Percentiles rank a stretch among this genome's conserved stretches.
Evolutionary conservation across 805 yeast genomes (phyloP).

Genomic region (Wickerhamomyces rabaulensis): DNA sequence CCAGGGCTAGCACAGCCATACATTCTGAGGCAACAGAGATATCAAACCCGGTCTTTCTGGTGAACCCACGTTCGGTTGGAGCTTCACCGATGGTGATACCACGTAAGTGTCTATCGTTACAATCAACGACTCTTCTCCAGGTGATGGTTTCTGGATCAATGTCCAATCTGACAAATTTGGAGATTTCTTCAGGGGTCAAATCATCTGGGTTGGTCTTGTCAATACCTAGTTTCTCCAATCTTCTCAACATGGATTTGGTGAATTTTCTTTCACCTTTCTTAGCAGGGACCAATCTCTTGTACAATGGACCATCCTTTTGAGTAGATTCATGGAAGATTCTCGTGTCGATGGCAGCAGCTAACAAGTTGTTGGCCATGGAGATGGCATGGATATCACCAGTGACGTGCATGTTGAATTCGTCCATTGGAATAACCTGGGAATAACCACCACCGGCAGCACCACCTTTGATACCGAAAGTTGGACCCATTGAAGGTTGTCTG

Average conservation of each 20-base stretch:
- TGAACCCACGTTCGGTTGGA: slow-evolving; percentile 71
- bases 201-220: slow-evolving; percentile 73
- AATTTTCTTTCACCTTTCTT: slow-evolving; percentile 77
- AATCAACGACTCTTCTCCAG: slow-evolving; percentile 81
- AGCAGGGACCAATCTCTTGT: slow-evolving; percentile 79
- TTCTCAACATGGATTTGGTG: slow-evolving; percentile 70
- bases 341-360: slow-evolving; percentile 96
- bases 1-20: slow-evolving; percentile 83
- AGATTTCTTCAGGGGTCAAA: slow-evolving; percentile 71
- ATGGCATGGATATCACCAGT: slow-evolving; percentile 98
- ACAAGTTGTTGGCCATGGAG: slow-evolving; percentile 84
- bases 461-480: slow-evolving; percentile 97
- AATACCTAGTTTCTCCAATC: slow-evolving; percentile 80
- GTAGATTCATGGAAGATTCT: slow-evolving; percentile 94
- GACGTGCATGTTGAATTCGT: slow-evolving; percentile 94
- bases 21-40: slow-evolving; percentile 82
- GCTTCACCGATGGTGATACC: slow-evolving; percentile 78
- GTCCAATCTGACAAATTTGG: slow-evolving; percentile 73
- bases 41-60: slow-evolving; percentile 74
- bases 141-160: slow-evolving; percentile 77
- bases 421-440: slow-evolving; percentile 98
- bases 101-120: slow-evolving; percentile 75
- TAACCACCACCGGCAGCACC: slow-evolving; percentile 99
- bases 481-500: slow-evolving; percentile 98
- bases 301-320: slow-evolving; percentile 76